Evolutionary conservation across 2,329 filamentous ascomycete species (phyloP), one percentile per base, ranked within the genome.

Genomic region (Aspergillus felis): DNA sequence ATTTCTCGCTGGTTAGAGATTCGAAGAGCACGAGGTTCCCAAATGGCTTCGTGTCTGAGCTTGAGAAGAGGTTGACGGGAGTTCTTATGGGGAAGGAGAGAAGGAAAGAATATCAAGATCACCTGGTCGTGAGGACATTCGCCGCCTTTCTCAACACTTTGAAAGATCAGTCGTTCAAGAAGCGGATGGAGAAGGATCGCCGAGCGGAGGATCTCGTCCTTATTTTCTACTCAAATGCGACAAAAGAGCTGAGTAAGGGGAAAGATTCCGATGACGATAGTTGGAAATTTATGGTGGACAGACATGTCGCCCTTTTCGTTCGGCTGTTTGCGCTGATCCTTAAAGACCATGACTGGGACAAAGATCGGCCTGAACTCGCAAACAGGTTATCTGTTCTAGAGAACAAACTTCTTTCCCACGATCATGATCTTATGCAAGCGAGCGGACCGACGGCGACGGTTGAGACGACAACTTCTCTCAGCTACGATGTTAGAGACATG

Each of bases 401-500:
- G 76, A 95, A 88, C 72, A 97, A 97, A 78, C 83, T 99, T 56
- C 82, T 99, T 62, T 89, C 91, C 53, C 94, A 97, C 73, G 93
- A 97, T 68, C 91, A 96, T 74, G 92, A 97, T 71, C 81, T 99
- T 53, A 85, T 86, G 50, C 81, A 87, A 83, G 64, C 81, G 67
- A 64, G 78, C 82, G 81, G 86, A 14, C 76, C 86, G 24, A 62
- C 64, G 38, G 84, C 84, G 50, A 89, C 88, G 8, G 82, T 94
- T 61, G 93, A 97, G 73, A 89, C 93, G 24, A 82, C 90, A 56
- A 85, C 92, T 2, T 92, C 93, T 10, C 79, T 95, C 57, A 94
- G 87, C 69, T 91, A 96, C 74, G 91, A 97, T 74, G 88, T 97
- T 70, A 96, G 94, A 75, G 94, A 99, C 71, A 99, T 99, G 94